These are phyloP conservation scores for Gentiana dahurica DNA, from an alignment of 257 asterid species.

Conservation along the genomic window DNA sequence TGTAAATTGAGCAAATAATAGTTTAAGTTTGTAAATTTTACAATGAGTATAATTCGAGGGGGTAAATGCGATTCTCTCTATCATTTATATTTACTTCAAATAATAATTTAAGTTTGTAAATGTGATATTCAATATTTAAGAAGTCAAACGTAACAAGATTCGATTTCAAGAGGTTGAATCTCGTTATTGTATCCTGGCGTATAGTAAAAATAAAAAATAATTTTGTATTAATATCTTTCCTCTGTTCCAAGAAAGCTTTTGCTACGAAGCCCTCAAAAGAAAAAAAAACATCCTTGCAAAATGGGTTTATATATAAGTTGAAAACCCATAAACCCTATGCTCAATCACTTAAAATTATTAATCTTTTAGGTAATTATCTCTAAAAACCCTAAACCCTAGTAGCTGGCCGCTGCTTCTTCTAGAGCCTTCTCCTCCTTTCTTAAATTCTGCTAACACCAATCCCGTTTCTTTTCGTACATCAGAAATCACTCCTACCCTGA, in stretches of 20 bases:
- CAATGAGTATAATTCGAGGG: too few species aligned
- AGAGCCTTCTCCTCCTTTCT: slow-evolving; percentile 44
- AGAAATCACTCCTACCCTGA: not conserved
- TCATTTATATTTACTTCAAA: too few species aligned
- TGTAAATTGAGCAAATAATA: too few species aligned
- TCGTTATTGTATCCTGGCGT: not conserved
- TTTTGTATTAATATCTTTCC: too few species aligned
- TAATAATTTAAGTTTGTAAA: too few species aligned
- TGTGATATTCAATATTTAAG: too few species aligned
- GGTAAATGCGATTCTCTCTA: too few species aligned
- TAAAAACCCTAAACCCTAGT: slow-evolving; percentile 31
- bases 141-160: too few species aligned
- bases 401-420: slow-evolving; percentile 27
- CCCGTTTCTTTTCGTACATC: not conserved
- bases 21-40: too few species aligned
- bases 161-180: not conserved
- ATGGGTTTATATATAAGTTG: too few species aligned
- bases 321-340: slow-evolving; percentile 15
- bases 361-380: not conserved
- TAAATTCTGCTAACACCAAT: slow-evolving; percentile 8
- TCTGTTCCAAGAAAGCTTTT: too few species aligned
- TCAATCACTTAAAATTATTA: not conserved
- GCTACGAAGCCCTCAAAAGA: not conserved
- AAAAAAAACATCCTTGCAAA: not conserved
- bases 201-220: too few species aligned